Conservation (phyloP, 495 filamentous ascomycete genomes). For the Lindgomyces ingoldianus region DNA sequence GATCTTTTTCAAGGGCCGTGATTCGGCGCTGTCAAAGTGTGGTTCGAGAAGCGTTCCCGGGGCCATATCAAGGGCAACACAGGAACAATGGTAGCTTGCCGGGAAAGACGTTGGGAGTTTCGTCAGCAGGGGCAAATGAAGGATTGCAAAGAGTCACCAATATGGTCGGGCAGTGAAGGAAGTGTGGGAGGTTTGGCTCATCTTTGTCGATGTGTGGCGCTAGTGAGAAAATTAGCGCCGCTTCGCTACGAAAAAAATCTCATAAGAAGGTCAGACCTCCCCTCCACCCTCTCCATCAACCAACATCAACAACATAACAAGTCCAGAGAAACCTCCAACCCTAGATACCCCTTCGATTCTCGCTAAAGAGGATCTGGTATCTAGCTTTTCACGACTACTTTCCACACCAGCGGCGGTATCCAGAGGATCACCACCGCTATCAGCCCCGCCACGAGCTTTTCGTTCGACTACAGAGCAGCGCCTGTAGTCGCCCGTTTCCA, state of each 20-base stretch:
- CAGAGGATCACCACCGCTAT: constrained; percentile 41
- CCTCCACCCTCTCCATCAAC: constrained; percentile 9
- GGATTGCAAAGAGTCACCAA: not conserved
- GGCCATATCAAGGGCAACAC: constrained; percentile 13
- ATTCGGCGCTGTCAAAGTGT: constrained; percentile 14
- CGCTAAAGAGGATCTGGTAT: constrained; percentile 43
- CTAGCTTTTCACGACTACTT: constrained; percentile 39
- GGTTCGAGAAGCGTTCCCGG: constrained; percentile 21
- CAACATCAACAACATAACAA: constrained; percentile 28
- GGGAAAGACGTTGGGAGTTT: not conserved
- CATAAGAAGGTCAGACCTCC: constrained; percentile 10
- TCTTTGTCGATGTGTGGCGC: not conserved
- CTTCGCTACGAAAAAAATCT: constrained; percentile 12
- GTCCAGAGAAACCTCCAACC: constrained; percentile 11
- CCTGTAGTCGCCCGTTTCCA: constrained; percentile 68
- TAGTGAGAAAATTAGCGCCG: constrained; percentile 22
- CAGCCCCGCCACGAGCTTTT: constrained; percentile 37
- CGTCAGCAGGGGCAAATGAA: not conserved
- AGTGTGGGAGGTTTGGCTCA: not conserved
- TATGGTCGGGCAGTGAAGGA: not conserved
- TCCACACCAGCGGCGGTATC: constrained; percentile 40
- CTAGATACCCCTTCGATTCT: constrained; percentile 45
- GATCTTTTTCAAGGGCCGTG: constrained; percentile 37
- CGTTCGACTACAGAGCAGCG: constrained; percentile 60
- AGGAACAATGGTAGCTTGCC: not conserved